These are phyloP conservation scores for Lagenidium giganteum DNA, from an alignment of 352 stramenopile genomes.

Conservation along the genomic window DNA sequence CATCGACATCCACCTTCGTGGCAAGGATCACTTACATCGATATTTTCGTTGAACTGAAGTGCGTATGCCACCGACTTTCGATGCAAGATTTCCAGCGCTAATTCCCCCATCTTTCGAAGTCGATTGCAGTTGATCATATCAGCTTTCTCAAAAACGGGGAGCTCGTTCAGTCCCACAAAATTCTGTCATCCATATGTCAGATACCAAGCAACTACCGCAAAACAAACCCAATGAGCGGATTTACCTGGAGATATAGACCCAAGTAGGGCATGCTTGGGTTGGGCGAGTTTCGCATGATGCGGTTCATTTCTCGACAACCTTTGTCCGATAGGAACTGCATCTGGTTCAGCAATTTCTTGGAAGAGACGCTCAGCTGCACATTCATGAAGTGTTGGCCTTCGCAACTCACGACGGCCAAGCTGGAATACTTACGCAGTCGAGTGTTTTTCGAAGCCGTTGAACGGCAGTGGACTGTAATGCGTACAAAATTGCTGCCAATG, in stretches of 20 bases:
- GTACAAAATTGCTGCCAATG: slow-evolving; percentile 70
- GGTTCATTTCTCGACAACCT: slow-evolving; percentile 72
- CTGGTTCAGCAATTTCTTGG: slow-evolving; percentile 56
- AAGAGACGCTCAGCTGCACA: slow-evolving; percentile 35
- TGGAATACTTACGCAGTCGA: slow-evolving; percentile 53
- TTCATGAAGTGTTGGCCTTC: slow-evolving; percentile 1
- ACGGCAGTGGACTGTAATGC: slow-evolving; percentile 73
- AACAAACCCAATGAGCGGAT: too few species aligned
- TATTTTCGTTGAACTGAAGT: slow-evolving; percentile 37
- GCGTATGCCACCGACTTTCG: slow-evolving; percentile 55
- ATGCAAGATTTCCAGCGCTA: slow-evolving; percentile 64
- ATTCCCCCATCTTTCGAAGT: slow-evolving; percentile 47
- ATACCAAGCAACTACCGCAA: background rate
- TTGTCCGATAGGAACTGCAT: slow-evolving; percentile 68
- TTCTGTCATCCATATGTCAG: slow-evolving; percentile 20
- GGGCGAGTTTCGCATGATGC: slow-evolving; percentile 48
- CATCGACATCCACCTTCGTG: background rate
- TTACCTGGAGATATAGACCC: slow-evolving; percentile 70
- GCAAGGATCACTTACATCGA: slow-evolving; percentile 33
- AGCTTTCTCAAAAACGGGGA: slow-evolving; percentile 50
- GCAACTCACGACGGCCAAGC: background rate
- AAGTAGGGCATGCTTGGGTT: slow-evolving; percentile 77
- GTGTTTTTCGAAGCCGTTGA: slow-evolving; percentile 55
- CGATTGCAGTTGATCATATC: slow-evolving; percentile 51
- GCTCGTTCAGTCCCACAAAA: slow-evolving; percentile 67